Evolutionary conservation across 2,329 filamentous ascomycete species (phyloP), one percentile per base, ranked within the genome.

Genomic region (Cladophialophora exuberans): DNA sequence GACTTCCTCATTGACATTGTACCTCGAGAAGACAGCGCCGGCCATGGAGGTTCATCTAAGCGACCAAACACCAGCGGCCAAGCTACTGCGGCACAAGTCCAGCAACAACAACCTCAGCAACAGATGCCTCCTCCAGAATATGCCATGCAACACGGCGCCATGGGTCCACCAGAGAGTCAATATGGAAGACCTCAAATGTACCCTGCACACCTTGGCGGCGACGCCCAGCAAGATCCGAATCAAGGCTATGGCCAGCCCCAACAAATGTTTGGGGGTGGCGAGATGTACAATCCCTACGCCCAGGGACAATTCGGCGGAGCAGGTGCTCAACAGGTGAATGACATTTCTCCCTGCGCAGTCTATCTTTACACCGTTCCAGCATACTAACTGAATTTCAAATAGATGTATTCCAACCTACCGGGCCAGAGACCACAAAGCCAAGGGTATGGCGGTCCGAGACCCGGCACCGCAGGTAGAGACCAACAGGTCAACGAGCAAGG

Each of bases 1-100:
- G 94, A 99, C 76, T 99, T 99, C 75, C 80, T 99, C 56, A 99
- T 99, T 70, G 94, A 99, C 70, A 99, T 99, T 59, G 94, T 99
- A 4, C 94, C 94, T 3, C 87, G 94, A 48, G 94, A 99, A 72
- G 94, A 99, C 72, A 91, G 93, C 30, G 83, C 89, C 7, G 85
- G 88, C 18, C 90, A 92, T 69, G 59, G 57, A 28, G 52, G 55
- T 45, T 55, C 53, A 23, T 80, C 85, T 5, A 79, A 75, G 44
- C 75, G 76, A 62, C 68, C 73, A 39, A 70, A 66, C 26, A 72
- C 68, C 38, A 77, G 79, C 38, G 77, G 81, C 6, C 57, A 67
- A 20, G 60, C 65, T 36, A 57, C 68, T n/a, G 56, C 66, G 39
- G 59, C 72, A 22, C 74, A 76, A 58, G 73, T 65, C 61, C 76